Base-by-base conservation (phyloP, 2,329 filamentous ascomycete species). In the Catunica adiposa region DNA sequence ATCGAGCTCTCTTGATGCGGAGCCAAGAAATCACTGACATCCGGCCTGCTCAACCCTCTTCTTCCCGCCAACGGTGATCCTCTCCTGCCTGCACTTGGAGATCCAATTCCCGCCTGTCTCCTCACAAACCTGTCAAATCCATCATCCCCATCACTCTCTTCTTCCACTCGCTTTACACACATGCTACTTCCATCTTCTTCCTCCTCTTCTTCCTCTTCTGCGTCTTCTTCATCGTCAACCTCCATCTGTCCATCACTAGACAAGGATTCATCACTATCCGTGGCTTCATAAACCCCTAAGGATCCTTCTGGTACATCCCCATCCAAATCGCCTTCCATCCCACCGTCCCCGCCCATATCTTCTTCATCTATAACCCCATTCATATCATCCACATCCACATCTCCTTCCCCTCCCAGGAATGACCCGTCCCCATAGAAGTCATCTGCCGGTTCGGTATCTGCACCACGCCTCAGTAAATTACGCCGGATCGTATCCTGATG, bases 261-360 rank as follows among this genome's bases (percentile, higher is more conserved):
- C 53, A 80, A 61, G 53, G 82, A 80, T 7, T 74, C 82, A 61
- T 87, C 84, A 1, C 83, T 84, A 67, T 88, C 84, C 7, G 84
- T 88, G 64, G 88, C 84, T 70, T 89, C 84, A 69, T 87, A 88
- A 61, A 78, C 77, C 25, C 73, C 78, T 63, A 70, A 71, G 23
- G 55, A 22, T 14, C 79, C 80, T 58, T 84, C 81, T 20, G 83
- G 82, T 37, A 87, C 77, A 58, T 84, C 82, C 51, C 80, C 82
- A 64, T 88, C 84, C 42, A 87, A 71, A 63, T 88, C 76, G n/a
- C 75, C 79, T 53, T 77, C 80, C 77, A 83, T 82, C 59, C 73
- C 71, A 55, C 55, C 59, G 38, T 54, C 54, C 22, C 56, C 53
- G 11, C 44, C 54, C 62, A 83, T 70, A 61, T 82, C 79, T 48